Evolutionary conservation across 106 monocot genomes (phyloP).

Genomic region (Narthecium ossifragum): DNA sequence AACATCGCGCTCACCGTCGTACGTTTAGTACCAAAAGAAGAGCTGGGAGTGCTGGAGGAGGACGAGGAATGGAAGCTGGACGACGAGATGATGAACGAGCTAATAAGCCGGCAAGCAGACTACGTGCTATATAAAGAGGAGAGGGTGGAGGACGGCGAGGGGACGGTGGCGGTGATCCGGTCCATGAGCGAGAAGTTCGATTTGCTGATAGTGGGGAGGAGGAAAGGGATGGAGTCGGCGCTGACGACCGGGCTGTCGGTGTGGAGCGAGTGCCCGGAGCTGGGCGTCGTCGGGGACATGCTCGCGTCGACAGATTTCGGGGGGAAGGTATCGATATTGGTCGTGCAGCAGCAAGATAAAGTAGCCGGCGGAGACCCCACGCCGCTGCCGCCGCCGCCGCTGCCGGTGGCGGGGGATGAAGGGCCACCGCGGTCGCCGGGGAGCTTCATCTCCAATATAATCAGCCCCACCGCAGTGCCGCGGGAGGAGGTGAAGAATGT

Average conservation of each 20-base stretch:
- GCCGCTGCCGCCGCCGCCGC: not conserved
- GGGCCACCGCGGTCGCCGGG: too few relatives aligned
- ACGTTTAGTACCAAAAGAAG: constrained; percentile 1
- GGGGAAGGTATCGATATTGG: constrained; percentile 7
- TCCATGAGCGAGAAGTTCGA: not conserved
- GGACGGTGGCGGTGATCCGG: constrained; percentile 2
- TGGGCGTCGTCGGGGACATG: constrained; percentile 16
- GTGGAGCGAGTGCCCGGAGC: constrained; percentile 25
- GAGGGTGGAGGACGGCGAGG: constrained; percentile 5
- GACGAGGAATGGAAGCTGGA: constrained; percentile 4
- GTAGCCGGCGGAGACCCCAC: not conserved
- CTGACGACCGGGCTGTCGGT: constrained; percentile 7
- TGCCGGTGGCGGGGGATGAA: not conserved
- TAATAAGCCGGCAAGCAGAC: not conserved
- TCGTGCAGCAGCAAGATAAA: constrained; percentile 19
- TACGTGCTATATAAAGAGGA: not conserved
- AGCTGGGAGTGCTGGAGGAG: not conserved
- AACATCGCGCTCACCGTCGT: constrained; percentile 4
- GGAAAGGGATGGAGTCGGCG: not conserved
- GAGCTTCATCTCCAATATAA: too few relatives aligned
- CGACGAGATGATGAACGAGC: not conserved
- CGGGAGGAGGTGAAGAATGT: too few relatives aligned
- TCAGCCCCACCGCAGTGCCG: too few relatives aligned
- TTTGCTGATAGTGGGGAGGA: constrained; percentile 17
- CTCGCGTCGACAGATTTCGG: constrained; percentile 18